Base-by-base conservation (phyloP, 1,139 yeast genomes). In the Eremothecium coryli region DNA sequence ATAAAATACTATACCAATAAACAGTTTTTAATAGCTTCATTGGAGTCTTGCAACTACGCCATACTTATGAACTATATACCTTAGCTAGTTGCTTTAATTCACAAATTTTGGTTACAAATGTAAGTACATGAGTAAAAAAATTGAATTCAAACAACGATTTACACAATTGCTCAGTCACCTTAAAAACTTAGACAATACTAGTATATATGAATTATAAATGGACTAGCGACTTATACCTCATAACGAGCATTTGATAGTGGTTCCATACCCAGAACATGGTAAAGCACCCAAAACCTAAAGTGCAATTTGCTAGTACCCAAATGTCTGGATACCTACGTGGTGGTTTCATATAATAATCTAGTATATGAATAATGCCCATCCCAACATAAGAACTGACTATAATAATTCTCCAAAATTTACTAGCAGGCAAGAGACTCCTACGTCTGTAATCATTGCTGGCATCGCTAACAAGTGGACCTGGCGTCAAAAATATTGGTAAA, bases 201-300 rank as follows among this genome's bases (percentile, higher is more conserved):
- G n/a, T n/a, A n/a, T n/a, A n/a, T n/a, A n/a, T n/a, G n/a, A 8
- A 20, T 23, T 41, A 52, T 29, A 54, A 29, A 15, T 45, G 48
- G 22, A 45, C 41, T 13, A 55, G 36, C 2, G 52, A 39, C 30
- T 48, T 47, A 26, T 48, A 48, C 23, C 61, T 48, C 30, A 62
- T 39, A 3, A 50, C 56, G 48, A 54, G 68, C 45, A 73, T 55
- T 45, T 72, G 75, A 53, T 66, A 73, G 45, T 75, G 63, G 26
- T 71, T 64, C 90, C 95, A 90, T 20, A 85, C 44, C 78, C 90
- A 88, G 50, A 82, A 82, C 33, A 82, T 50, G 0, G 64, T 59
- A 51, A 88, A 90, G 38, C 88, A 82, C 0, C 71, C 80, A 55
- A 85, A 85, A 1, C 93, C 78, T 6, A 86, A 55, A 0, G 76